phyloP scores from a whole-genome alignment of 441 rosid genomes.

The Aleurites moluccanus region DNA sequence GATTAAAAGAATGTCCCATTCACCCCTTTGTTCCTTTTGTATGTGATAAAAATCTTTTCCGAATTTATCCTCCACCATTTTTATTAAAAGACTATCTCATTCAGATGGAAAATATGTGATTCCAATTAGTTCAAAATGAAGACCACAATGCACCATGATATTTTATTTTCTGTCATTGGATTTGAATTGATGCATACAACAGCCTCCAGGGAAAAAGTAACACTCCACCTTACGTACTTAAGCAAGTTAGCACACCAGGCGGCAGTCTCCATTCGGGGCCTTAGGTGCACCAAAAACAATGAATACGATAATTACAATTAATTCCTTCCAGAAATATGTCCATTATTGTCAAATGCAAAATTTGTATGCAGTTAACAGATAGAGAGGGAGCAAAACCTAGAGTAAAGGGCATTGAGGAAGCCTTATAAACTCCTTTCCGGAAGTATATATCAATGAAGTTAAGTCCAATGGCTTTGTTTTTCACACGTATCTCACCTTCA shows the following conservation, averaged over 20 bases:
- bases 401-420: constrained; percentile 61
- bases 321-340: background rate
- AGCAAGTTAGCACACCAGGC: background rate
- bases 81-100: background rate
- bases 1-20: too few relatives aligned
- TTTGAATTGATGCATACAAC: background rate
- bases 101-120: background rate
- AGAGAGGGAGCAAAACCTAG: constrained; percentile 47
- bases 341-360: background rate
- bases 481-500: constrained; percentile 80
- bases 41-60: background rate
- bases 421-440: constrained; percentile 81
- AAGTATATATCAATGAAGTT: constrained; percentile 82
- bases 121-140: background rate
- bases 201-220: background rate
- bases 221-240: background rate
- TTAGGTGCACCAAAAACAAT: background rate
- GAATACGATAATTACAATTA: background rate
- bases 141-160: background rate
- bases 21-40: background rate
- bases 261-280: background rate
- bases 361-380: background rate
- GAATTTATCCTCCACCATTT: background rate
- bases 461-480: constrained; percentile 77
- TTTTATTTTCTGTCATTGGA: background rate